Evolutionary conservation across 2,329 filamentous ascomycete genomes (phyloP), one percentile per base, ranked within the genome.

Genomic region (Fusarium siculi): DNA sequence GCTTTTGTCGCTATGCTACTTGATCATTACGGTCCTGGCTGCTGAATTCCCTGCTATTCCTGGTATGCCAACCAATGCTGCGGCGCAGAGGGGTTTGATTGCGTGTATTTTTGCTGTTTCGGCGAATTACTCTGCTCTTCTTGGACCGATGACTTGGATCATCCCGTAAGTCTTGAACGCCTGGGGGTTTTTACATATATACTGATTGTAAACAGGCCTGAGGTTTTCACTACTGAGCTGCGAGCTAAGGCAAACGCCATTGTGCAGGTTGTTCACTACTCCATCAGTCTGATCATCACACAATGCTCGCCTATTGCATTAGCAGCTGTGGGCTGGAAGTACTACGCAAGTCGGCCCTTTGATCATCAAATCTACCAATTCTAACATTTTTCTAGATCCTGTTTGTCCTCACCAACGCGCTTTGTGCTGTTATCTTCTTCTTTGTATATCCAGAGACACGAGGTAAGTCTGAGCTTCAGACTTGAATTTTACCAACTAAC

Each of bases 121-220:
- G 1, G 75, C 75, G 1, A 79, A 81, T 25, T 82, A 83, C 7
- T 84, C 82, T 18, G 82, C 82, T 21, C 72, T 84, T 3, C 69
- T 84, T 9, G 82, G 82, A 0, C 82, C 82, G 0, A 83, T 84
- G 82, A 83, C 82, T 0, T 84, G 82, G 82, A 84, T 84, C 12
- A 83, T 84, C 28, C 82, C 82, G 82, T 83, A 36, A 68, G 81
- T 78, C 2, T 37, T 14, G 2, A 4, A 3, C 1, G 2, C 10
- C 68, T 18, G 5, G 2, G 37, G 4, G 4, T 1, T 1, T 25
- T 5, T 9, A 3, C 0, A 10, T n/a, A 1, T 16, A 4, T 47
- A 6, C 62, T 47, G 0, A 46, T 9, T 0, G 1, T 44, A 0
- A 16, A 4, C 3, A 84, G 81, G 1, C 82, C 82, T 1, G 82